Base-by-base conservation (phyloP, 306 rosid species). In the Prunus mira region DNA sequence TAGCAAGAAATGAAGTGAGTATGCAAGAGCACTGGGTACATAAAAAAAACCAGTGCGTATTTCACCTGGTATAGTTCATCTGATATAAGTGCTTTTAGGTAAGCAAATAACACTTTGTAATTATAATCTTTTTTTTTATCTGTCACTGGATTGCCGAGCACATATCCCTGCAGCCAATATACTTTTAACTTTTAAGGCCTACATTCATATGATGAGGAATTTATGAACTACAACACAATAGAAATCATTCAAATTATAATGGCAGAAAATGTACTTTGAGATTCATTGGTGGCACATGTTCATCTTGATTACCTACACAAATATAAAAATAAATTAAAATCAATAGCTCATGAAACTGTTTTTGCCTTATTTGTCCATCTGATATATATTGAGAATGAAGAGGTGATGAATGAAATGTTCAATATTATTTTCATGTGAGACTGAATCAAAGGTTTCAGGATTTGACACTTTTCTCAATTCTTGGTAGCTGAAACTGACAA, bases 121-220 rank as follows among this genome's bases (percentile, higher is more conserved):
- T 78, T 67, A 3, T 0, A 0, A 28, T 78, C 81, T 3, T n/a
- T 45, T 30, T 49, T 0, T 10, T 0, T 0, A 52, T 70, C 3
- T 22, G 81, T 78, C 25, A 17, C 3, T 22, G 81, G 81, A 67
- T 78, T 78, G 3, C 81, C 81, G 9, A 70, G 43, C 56, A 50
- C 52, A 17, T 60, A 78, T n/a, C 81, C 81, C 81, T 78, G 76
- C 3, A 3, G 25, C 12, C 75, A 60, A 18, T 61, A 11, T 28
- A 62, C 41, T 34, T 34, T 32, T 32, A 32, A 22, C 5, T 13
- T 19, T 45, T 45, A 46, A 45, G 34, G 19, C 7, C 56, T 7
- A 28, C 13, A 13, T 54, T 12, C 19, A 51, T 4, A 17, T 52
- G 57, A 49, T 49, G 4, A 49, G 17, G 67, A 28, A 28, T 2